Conservation (phyloP, 2,329 filamentous ascomycete species). For the Falciphora oryzae region DNA sequence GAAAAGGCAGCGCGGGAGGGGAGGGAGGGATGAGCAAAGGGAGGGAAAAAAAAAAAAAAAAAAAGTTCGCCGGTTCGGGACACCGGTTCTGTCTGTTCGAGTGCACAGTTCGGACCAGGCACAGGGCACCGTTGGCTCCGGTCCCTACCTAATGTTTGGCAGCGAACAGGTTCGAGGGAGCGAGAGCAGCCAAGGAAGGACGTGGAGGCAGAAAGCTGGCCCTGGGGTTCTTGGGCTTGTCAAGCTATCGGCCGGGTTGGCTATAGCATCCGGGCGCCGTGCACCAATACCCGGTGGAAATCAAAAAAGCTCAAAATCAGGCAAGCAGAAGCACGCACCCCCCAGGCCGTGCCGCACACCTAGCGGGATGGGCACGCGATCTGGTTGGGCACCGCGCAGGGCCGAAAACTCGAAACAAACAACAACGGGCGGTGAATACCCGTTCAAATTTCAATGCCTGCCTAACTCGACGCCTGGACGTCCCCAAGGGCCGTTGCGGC, state of each 20-base stretch:
- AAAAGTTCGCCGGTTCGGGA: background rate
- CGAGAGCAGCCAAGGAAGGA: background rate
- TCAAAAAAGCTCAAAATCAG: background rate
- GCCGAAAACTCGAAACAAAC: background rate
- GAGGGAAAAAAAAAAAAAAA: background rate
- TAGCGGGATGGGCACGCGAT: background rate
- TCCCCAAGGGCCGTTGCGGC: background rate
- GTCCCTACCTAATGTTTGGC: background rate
- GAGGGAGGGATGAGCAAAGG: background rate
- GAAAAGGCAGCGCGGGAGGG: background rate
- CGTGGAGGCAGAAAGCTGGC: background rate
- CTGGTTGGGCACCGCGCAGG: background rate
- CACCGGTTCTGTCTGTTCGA: background rate
- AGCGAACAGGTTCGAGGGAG: background rate
- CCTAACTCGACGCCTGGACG: background rate
- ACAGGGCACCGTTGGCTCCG: background rate
- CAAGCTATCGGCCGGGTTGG: slow-evolving; percentile 1
- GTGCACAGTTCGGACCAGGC: background rate
- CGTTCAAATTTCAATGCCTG: background rate
- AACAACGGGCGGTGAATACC: background rate
- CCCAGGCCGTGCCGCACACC: background rate
- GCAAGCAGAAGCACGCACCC: background rate
- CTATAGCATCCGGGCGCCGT: background rate
- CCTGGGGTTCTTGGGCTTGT: background rate
- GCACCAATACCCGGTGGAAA: background rate